A percentile compares a stretch with the other conserved stretches of the same genome.
Conservation (phyloP, 768 basidiomycete species). For the Rhizopogon rudus region DNA sequence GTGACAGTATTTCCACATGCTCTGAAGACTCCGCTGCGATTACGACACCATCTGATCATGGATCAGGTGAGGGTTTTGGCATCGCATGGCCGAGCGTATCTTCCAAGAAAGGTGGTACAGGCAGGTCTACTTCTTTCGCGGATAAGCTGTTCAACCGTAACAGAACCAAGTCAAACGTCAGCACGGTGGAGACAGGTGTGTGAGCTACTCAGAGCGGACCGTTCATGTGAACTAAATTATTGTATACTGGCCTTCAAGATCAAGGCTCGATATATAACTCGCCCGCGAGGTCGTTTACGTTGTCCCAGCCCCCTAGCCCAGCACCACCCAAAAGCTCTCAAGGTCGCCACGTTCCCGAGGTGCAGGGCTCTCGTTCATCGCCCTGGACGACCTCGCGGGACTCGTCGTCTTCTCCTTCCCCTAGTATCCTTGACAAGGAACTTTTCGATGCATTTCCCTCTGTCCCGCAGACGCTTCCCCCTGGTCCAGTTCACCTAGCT, state of each 20-base stretch:
- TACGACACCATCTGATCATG: constrained; percentile 52
- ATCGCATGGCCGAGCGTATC: constrained; percentile 45
- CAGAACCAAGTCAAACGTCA: constrained; percentile 50
- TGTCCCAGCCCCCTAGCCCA: constrained; percentile 17
- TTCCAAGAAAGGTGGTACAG: constrained; percentile 45
- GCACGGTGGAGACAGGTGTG: constrained; percentile 41
- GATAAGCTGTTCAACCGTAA: constrained; percentile 53
- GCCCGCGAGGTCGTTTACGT: constrained; percentile 17
- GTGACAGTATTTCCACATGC: constrained; percentile 61
- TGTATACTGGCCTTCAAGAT: constrained; percentile 11
- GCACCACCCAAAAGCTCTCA: constrained; percentile 10
- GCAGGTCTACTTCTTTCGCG: constrained; percentile 55
- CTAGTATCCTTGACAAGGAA: constrained; percentile 44
- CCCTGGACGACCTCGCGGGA: constrained; percentile 47
- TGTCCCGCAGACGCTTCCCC: constrained; percentile 50
- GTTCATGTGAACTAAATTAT: neutral
- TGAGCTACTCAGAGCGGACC: constrained; percentile 5
- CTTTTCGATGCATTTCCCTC: constrained; percentile 71
- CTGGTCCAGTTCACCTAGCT: constrained; percentile 16
- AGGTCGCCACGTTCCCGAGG: constrained; percentile 6
- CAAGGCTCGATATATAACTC: constrained; percentile 23
- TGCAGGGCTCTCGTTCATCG: constrained; percentile 24
- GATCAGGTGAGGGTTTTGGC: constrained; percentile 23
- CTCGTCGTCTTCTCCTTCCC: constrained; percentile 37
- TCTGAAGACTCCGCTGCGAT: constrained; percentile 64